These are phyloP conservation scores for Cutaneotrichosporon dermatis DNA, from an alignment of 1,284 basidiomycete genomes.

Conservation along the genomic window DNA sequence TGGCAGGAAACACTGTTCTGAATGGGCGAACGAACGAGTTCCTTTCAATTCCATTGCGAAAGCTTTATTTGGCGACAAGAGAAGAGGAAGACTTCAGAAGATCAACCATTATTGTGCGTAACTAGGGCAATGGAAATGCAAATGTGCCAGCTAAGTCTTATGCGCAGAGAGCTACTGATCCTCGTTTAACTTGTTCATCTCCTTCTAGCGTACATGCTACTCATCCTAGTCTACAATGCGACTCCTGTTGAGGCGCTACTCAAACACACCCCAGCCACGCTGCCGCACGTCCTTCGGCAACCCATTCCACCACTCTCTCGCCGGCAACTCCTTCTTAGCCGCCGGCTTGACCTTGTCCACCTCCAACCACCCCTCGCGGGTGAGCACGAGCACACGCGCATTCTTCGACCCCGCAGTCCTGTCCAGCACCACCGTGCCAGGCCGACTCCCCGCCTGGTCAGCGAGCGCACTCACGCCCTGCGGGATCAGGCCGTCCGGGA, in stretches of 20 bases:
- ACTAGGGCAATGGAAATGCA: no score
- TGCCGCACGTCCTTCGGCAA: slow-evolving; percentile 30
- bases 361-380: slow-evolving; percentile 54
- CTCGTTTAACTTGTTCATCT: no score
- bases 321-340: slow-evolving; percentile 53
- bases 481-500: background rate
- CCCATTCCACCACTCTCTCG: slow-evolving; percentile 62
- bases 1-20: no score
- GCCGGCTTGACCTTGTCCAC: slow-evolving; percentile 59
- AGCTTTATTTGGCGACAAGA: no score
- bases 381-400: slow-evolving; percentile 52
- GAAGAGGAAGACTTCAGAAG: no score
- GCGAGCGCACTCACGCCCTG: slow-evolving; percentile 1
- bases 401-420: slow-evolving; percentile 38
- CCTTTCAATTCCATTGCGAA: background rate
- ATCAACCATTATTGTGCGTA: no score
- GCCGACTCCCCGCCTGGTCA: slow-evolving; percentile 8
- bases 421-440: slow-evolving; percentile 45
- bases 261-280: slow-evolving; percentile 15
- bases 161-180: no score
- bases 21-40: background rate
- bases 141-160: no score
- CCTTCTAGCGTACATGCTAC: no score
- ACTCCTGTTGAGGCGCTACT: no score
- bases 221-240: no score